A percentile compares a stretch with the other conserved stretches of the same genome.
Evolutionary conservation across 1,284 basidiomycete species (phyloP).

Genomic region (Tilletia caries): DNA sequence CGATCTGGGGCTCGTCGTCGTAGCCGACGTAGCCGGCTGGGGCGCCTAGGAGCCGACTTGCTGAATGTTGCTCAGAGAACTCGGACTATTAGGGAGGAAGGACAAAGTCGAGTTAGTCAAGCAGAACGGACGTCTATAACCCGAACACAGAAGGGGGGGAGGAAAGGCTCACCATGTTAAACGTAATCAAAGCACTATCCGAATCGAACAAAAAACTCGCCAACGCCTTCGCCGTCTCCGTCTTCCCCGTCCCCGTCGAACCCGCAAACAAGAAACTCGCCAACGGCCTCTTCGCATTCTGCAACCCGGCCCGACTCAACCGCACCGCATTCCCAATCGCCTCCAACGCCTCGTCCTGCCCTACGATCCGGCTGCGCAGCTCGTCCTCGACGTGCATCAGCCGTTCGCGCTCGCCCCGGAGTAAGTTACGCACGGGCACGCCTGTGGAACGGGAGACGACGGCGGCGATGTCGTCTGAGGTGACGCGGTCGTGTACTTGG

Average conservation of each 20-base stretch:
- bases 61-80: conserved; percentile 84
- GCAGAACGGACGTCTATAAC: too few relatives aligned
- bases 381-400: conserved; percentile 83
- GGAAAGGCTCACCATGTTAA: conserved; percentile 14
- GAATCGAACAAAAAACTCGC: conserved; percentile 83
- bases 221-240: conserved; percentile 80
- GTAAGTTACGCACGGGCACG: conserved; percentile 80
- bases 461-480: conserved; percentile 78
- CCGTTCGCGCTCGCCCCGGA: conserved; percentile 85
- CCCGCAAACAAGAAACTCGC: conserved; percentile 87
- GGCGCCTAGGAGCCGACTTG: conserved; percentile 82
- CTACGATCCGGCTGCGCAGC: conserved; percentile 72
- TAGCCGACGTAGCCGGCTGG: conserved; percentile 64
- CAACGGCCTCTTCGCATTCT: conserved; percentile 78
- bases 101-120: too few relatives aligned
- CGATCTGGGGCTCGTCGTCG: conserved; percentile 50
- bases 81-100: too few relatives aligned
- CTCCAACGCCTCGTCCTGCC: conserved; percentile 77
- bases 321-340: conserved; percentile 82
- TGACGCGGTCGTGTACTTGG: conserved; percentile 81
- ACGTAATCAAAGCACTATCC: conserved; percentile 68
- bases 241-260: conserved; percentile 79
- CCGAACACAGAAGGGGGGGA: too few relatives aligned
- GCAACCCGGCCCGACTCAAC: conserved; percentile 82
- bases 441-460: conserved; percentile 82